phyloP scores from a whole-genome alignment of 331 rosid genomes.

The Malus hybrid region DNA sequence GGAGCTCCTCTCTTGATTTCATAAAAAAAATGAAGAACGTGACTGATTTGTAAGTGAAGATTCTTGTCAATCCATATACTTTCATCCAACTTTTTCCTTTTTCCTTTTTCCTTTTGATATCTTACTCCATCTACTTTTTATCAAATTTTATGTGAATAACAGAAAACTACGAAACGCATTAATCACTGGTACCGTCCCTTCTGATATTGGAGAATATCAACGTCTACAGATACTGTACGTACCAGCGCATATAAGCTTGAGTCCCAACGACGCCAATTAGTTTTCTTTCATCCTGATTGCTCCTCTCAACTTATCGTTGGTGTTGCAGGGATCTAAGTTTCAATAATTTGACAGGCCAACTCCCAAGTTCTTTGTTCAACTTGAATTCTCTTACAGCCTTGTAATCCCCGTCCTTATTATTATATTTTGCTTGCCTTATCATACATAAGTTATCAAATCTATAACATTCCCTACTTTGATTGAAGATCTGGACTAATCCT shows the following conservation, averaged over 20 bases:
- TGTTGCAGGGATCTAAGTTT: slow-evolving; percentile 69
- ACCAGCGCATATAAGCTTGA: no score
- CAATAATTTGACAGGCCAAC: slow-evolving; percentile 50
- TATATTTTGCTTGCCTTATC: neutral
- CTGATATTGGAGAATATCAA: slow-evolving; percentile 36
- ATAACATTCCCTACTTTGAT: no score
- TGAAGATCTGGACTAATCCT: neutral
- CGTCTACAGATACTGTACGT: slow-evolving; percentile 7
- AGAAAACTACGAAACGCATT: slow-evolving; percentile 57
- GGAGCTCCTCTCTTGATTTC: slow-evolving; percentile 55
- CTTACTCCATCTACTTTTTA: neutral
- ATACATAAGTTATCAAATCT: neutral
- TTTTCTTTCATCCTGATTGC: slow-evolving; percentile 9
- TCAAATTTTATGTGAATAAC: neutral
- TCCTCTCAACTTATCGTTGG: neutral
- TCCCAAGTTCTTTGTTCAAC: slow-evolving; percentile 46
- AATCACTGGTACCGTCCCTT: slow-evolving; percentile 50
- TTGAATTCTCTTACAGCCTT: slow-evolving; percentile 35
- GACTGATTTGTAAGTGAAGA: slow-evolving; percentile 33
- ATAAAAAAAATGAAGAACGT: slow-evolving; percentile 48
- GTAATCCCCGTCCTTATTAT: slow-evolving; percentile 17
- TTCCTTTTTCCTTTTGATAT: neutral
- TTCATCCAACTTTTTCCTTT: neutral
- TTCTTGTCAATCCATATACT: neutral
- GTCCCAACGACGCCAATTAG: slow-evolving; percentile 5